These are phyloP conservation scores for Pichia nanzhaoensis DNA, from an alignment of 805 yeast species.

Conservation along the genomic window DNA sequence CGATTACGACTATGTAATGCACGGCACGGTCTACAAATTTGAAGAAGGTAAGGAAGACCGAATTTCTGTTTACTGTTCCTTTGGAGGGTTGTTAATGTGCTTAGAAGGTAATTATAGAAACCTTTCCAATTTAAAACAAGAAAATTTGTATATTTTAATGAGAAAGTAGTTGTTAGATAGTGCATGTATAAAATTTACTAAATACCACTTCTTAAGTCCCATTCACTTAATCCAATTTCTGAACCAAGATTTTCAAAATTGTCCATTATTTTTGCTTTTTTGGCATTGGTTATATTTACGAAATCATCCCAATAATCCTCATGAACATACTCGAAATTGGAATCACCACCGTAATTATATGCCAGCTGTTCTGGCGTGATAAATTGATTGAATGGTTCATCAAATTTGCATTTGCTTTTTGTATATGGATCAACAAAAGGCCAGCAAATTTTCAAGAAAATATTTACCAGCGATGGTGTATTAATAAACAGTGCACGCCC, in stretches of 20 bases:
- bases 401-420: constrained; percentile 85
- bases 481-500: constrained; percentile 89
- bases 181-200: neutral
- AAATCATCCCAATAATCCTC: constrained; percentile 74
- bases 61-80: constrained; percentile 87
- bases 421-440: constrained; percentile 97
- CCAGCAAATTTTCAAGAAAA: constrained; percentile 83
- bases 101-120: constrained; percentile 93
- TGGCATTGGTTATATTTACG: constrained; percentile 49
- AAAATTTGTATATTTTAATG: constrained; percentile 82
- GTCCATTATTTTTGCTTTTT: constrained; percentile 50
- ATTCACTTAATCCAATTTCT: constrained; percentile 73
- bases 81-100: constrained; percentile 91
- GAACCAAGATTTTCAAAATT: constrained; percentile 71
- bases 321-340: constrained; percentile 81
- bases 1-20: constrained; percentile 97
- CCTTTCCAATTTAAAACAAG: constrained; percentile 85
- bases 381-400: constrained; percentile 79
- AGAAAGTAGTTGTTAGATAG: constrained; percentile 39
- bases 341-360: constrained; percentile 73
- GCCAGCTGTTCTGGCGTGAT: constrained; percentile 80
- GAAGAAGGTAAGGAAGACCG: constrained; percentile 69
- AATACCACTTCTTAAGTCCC: constrained; percentile 54
- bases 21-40: constrained; percentile 94
- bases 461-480: constrained; percentile 93